Percentiles rank a stretch among this genome's conserved stretches.
phyloP scores from a whole-genome alignment of 805 yeast genomes.

The Saccharomycopsis javanensis region DNA sequence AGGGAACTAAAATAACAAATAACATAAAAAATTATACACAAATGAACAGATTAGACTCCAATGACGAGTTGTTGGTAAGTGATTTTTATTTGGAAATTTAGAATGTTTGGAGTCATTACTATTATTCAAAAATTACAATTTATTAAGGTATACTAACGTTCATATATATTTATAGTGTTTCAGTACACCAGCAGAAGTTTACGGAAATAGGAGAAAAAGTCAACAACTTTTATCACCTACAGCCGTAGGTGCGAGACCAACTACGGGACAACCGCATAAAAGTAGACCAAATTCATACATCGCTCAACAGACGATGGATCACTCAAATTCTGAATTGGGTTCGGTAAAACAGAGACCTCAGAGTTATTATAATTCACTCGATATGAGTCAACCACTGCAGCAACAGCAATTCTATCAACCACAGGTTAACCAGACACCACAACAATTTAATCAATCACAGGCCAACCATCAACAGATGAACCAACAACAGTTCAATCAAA shows the following conservation, averaged over 20 bases:
- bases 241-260: background rate
- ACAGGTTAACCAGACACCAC: background rate
- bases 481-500: background rate
- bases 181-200: conserved; percentile 12
- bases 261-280: background rate
- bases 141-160: background rate
- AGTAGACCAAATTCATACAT: background rate
- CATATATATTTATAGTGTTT: conserved; percentile 1
- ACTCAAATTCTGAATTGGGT: background rate
- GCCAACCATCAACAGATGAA: background rate
- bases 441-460: background rate
- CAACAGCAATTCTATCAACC: too few relatives aligned
- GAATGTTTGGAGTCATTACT: background rate
- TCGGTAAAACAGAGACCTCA: background rate
- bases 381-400: background rate
- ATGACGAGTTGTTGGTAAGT: background rate
- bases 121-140: too few relatives aligned
- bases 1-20: background rate
- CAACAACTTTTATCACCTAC: background rate
- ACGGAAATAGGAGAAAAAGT: conserved; percentile 5
- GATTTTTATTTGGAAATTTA: background rate
- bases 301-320: background rate
- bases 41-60: background rate
- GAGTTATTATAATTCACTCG: background rate
- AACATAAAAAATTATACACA: background rate